Evolutionary conservation across 116 monocot species (phyloP).

Genomic region (Papilionanthe hybrid): DNA sequence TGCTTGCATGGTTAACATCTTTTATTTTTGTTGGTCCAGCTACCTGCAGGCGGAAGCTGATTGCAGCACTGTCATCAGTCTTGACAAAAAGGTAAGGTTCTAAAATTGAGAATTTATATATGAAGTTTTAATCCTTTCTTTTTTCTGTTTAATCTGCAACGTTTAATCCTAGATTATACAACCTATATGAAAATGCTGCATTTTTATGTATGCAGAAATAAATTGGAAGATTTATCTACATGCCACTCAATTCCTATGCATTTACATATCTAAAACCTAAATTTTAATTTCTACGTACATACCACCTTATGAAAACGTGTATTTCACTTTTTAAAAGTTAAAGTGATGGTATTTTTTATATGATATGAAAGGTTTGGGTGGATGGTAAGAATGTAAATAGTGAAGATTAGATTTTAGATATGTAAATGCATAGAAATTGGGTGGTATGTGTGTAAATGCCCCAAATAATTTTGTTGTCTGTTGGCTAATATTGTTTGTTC

Average conservation of each 20-base stretch:
- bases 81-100: conserved; percentile 84
- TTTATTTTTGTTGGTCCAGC: conserved; percentile 40
- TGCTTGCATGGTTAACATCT: conserved; percentile 5
- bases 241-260: too few relatives aligned
- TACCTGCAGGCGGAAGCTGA: conserved; percentile 94
- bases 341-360: too few relatives aligned
- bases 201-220: not conserved
- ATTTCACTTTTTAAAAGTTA: too few relatives aligned
- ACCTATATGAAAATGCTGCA: not conserved
- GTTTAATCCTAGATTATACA: not conserved
- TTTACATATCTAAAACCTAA: too few relatives aligned
- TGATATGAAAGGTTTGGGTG: too few relatives aligned
- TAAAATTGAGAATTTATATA: not conserved
- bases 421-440: too few relatives aligned
- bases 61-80: conserved; percentile 71
- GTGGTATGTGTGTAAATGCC: too few relatives aligned
- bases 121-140: not conserved
- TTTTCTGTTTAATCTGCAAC: not conserved
- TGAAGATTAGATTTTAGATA: too few relatives aligned
- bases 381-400: too few relatives aligned
- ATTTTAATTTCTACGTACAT: too few relatives aligned
- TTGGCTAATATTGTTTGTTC: not conserved
- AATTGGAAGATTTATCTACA: too few relatives aligned
- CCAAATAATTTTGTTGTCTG: not conserved
- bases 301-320: too few relatives aligned